phyloP scores from a whole-genome alignment of 2,329 filamentous ascomycete genomes.

The Aureobasidium subglaciale region DNA sequence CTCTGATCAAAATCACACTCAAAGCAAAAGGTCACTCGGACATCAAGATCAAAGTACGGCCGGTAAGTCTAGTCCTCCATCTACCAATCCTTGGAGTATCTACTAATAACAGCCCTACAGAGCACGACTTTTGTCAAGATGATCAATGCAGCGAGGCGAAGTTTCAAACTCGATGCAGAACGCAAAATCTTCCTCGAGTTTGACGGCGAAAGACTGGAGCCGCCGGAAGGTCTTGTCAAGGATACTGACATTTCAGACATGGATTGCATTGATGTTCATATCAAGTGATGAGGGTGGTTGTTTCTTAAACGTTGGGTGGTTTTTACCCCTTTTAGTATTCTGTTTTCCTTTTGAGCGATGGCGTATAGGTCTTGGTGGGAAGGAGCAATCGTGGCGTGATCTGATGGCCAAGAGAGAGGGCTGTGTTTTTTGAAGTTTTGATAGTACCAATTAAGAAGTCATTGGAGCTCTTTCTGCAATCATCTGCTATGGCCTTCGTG shows the following conservation, averaged over 20 bases:
- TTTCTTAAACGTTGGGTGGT: neutral
- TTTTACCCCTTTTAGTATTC: neutral
- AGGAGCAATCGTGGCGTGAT: neutral
- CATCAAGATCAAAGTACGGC: constrained; percentile 43
- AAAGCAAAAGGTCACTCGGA: constrained; percentile 46
- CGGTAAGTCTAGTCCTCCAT: constrained; percentile 30
- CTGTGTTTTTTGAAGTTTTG: neutral
- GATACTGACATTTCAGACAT: constrained; percentile 67
- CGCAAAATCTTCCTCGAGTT: constrained; percentile 58
- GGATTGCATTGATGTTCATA: constrained; percentile 67
- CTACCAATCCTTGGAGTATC: neutral
- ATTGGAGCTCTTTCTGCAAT: too few relatives aligned
- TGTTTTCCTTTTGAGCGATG: neutral
- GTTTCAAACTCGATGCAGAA: constrained; percentile 45
- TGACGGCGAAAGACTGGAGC: constrained; percentile 66
- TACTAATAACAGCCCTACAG: constrained; percentile 19
- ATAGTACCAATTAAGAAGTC: too few relatives aligned
- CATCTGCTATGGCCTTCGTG: too few relatives aligned
- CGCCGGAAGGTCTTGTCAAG: constrained; percentile 52
- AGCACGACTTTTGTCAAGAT: constrained; percentile 57
- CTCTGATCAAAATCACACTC: constrained; percentile 41
- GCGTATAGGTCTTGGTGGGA: neutral
- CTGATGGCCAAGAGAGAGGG: neutral
- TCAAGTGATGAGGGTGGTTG: constrained; percentile 39
- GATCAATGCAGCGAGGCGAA: constrained; percentile 53